Evolutionary conservation across 1,139 yeast species (phyloP).

Genomic region (Pichia terricola): DNA sequence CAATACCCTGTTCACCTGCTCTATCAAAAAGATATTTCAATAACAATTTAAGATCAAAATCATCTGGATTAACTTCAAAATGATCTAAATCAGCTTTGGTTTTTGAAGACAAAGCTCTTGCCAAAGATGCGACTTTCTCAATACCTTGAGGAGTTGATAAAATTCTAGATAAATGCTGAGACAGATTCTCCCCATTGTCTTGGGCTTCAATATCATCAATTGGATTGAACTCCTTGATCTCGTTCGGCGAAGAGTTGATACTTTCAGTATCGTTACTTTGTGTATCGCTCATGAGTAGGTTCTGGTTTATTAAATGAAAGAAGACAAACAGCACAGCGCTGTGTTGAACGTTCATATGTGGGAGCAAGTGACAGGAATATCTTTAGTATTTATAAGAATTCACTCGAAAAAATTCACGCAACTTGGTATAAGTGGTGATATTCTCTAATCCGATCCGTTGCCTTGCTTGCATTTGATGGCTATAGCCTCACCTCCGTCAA

Average conservation of each 20-base stretch:
- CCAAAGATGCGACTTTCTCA: slow-evolving; percentile 19
- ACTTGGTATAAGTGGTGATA: no score
- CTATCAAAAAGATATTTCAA: slow-evolving; percentile 30
- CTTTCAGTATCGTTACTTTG: slow-evolving; percentile 15
- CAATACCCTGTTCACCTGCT: slow-evolving; percentile 34
- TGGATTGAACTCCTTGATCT: slow-evolving; percentile 19
- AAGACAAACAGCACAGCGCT: no score
- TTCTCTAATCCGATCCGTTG: no score
- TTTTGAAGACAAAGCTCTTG: slow-evolving; percentile 21
- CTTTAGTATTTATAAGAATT: no score
- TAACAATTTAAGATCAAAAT: slow-evolving; percentile 25
- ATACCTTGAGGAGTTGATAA: slow-evolving; percentile 21
- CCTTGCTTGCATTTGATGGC: no score
- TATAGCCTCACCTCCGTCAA: no score
- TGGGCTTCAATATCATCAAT: slow-evolving; percentile 18
- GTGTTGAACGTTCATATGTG: no score
- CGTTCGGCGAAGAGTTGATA: slow-evolving; percentile 17
- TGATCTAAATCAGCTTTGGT: slow-evolving; percentile 20
- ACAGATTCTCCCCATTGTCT: slow-evolving; percentile 16
- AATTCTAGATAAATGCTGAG: slow-evolving; percentile 20
- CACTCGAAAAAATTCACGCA: no score
- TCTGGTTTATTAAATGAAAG: no score
- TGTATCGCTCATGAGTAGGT: slow-evolving; percentile 6
- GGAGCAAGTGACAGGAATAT: no score
- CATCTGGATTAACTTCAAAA: slow-evolving; percentile 19